A percentile compares a stretch with the other conserved stretches of the same genome.
Conservation (phyloP, 2,329 filamentous ascomycete species). For the Verticillium longisporum region DNA sequence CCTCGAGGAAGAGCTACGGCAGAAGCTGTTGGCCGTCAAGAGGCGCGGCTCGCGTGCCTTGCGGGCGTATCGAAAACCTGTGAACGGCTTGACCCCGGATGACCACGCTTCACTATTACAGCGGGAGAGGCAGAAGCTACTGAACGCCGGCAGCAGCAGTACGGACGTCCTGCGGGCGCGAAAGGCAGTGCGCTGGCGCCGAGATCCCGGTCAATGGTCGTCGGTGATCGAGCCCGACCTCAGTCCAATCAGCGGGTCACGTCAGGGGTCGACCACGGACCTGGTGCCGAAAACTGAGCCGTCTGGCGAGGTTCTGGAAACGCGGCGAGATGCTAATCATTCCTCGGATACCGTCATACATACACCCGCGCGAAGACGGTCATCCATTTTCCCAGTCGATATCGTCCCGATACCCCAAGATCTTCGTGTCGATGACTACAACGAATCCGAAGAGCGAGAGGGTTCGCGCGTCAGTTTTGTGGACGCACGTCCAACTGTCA, state of each 20-base stretch:
- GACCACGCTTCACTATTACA: constrained; percentile 22
- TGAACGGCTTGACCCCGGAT: constrained; percentile 39
- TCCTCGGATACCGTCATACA: constrained; percentile 32
- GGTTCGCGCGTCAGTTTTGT: neutral
- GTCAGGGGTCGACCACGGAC: constrained; percentile 6
- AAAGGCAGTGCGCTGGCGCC: constrained; percentile 33
- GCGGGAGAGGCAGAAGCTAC: constrained; percentile 29
- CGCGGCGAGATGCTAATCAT: neutral
- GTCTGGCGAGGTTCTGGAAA: neutral
- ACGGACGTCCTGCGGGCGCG: constrained; percentile 24
- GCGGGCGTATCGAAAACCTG: too few species aligned
- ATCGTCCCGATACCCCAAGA: neutral
- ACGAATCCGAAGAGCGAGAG: neutral
- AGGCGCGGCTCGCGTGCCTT: constrained; percentile 25
- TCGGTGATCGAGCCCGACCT: constrained; percentile 41
- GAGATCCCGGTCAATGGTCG: constrained; percentile 41
- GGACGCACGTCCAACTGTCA: neutral
- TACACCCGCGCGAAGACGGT: constrained; percentile 20
- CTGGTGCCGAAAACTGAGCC: neutral
- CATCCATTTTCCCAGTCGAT: neutral
- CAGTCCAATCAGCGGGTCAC: constrained; percentile 41
- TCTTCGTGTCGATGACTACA: neutral
- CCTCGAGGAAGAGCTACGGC: constrained; percentile 9
- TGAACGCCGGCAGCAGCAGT: constrained; percentile 35
- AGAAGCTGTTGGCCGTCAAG: constrained; percentile 23